phyloP scores from a whole-genome alignment of 2,329 filamentous ascomycete species.

The Botryotinia calthae region DNA sequence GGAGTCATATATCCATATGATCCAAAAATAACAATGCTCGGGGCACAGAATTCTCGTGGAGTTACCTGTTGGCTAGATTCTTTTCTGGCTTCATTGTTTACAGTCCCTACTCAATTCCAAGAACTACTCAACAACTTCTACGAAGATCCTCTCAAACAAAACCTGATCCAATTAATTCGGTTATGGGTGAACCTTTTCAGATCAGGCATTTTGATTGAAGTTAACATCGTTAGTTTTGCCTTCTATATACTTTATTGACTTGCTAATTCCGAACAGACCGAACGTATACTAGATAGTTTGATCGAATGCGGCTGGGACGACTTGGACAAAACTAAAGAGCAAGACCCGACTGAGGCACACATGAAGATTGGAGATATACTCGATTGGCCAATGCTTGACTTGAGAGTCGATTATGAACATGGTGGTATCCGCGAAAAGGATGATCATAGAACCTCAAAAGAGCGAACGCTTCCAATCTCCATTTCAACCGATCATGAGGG shows the following conservation, averaged over 20 bases:
- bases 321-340: slow-evolving; percentile 73
- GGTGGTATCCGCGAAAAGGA: slow-evolving; percentile 80
- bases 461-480: slow-evolving; percentile 84
- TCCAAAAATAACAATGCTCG: slow-evolving; percentile 68
- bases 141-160: slow-evolving; percentile 66
- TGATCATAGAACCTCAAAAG: slow-evolving; percentile 93
- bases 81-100: slow-evolving; percentile 93
- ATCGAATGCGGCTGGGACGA: slow-evolving; percentile 87
- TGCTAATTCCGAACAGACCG: slow-evolving; percentile 55
- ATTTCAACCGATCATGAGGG: slow-evolving; percentile 68
- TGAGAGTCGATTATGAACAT: slow-evolving; percentile 95
- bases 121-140: slow-evolving; percentile 77
- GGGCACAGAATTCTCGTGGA: slow-evolving; percentile 78
- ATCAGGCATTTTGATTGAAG: slow-evolving; percentile 78
- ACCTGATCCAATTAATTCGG: slow-evolving; percentile 73
- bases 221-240: slow-evolving; percentile 65
- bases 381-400: slow-evolving; percentile 78
- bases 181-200: slow-evolving; percentile 93
- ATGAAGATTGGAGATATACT: slow-evolving; percentile 90
- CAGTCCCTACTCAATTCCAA: slow-evolving; percentile 80
- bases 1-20: slow-evolving; percentile 76
- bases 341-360: slow-evolving; percentile 95
- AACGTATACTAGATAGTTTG: slow-evolving; percentile 76
- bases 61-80: slow-evolving; percentile 96
- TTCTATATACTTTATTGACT: neutral